Evolutionary conservation across 192 early-diverging fungal genomes (phyloP), one percentile per base, ranked within the genome.

Genomic region (Coemansia sp.): DNA sequence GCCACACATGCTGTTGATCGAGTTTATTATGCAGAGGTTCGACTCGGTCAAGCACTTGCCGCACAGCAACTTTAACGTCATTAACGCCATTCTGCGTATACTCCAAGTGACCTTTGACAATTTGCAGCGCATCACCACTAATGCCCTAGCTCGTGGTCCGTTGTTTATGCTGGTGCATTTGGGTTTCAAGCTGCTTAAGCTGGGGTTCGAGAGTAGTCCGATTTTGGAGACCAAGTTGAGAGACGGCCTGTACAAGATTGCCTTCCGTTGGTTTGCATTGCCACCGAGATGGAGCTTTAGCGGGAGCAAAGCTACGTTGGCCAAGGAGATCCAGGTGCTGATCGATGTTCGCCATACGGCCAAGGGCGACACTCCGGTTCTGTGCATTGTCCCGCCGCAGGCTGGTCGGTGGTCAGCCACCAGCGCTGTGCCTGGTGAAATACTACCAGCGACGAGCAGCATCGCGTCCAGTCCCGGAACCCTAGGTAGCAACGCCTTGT

Each of bases 21-120:
- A 94, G 73, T 99, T 97, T 75, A 77, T 99, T 23, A 77, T 85
- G 29, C 88, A 90, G 61, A 87, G 94, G 19, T 97, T 95, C 84
- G 92, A 94, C 68, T 89, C 88, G 9, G 90, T 91, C 58, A 85
- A 90, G 45, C 89, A 94, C 64, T 88, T 88, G 64, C 82, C 86
- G 27, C 57, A 70, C 64, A 58, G 50, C 65, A 90, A 94, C 50
- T 85, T 91, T 62, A 89, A 92, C 53, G 84, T 91, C 39, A 89
- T 93, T 45, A 86, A 89, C 63, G 86, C 94, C 19, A 93, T 91
- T 67, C 78, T 89, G 25, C 89, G 94, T 36, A 81, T 99, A 44
- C 76, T 97, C 31, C 92, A 94, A 63, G 84, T 90, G 39, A 92
- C 95, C 4, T 88, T 94, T 70, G 72, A 75, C 46, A 66, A 77